Conservation (phyloP, 495 filamentous ascomycete genomes). For the Penicillium antarcticum region DNA sequence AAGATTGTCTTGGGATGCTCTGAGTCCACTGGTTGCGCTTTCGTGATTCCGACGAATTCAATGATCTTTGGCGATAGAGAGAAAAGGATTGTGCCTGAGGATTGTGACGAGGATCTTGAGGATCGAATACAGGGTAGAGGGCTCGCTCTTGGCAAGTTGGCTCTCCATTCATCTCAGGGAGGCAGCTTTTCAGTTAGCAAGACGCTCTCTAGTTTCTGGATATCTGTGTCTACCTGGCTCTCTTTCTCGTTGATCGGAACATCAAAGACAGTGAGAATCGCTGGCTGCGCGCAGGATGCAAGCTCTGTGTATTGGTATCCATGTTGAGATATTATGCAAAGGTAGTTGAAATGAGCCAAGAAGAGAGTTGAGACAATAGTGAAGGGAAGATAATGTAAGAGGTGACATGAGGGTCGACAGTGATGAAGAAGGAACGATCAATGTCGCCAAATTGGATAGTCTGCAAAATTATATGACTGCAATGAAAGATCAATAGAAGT, state of each 20-base stretch:
- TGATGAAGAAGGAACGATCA: no score
- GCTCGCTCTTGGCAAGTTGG: constrained; percentile 30
- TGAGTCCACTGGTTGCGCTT: constrained; percentile 26
- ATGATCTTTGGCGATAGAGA: constrained; percentile 9
- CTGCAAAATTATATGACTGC: no score
- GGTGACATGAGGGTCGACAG: no score
- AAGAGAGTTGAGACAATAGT: no score
- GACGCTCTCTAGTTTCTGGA: background rate
- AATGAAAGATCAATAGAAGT: no score
- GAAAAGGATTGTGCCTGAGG: constrained; percentile 8
- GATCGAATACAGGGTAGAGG: constrained; percentile 38
- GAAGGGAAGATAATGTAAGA: no score
- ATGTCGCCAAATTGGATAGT: no score
- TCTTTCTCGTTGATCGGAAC: constrained; percentile 14
- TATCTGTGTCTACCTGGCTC: constrained; percentile 18
- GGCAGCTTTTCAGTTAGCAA: background rate
- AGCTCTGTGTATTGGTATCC: background rate
- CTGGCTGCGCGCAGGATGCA: background rate
- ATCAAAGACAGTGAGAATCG: constrained; percentile 16
- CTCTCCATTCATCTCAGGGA: background rate
- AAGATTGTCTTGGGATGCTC: constrained; percentile 25
- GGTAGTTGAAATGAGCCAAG: no score
- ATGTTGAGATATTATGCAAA: background rate
- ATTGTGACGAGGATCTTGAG: constrained; percentile 35
- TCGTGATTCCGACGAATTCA: constrained; percentile 8